Evolutionary conservation across 805 yeast genomes (phyloP).

Genomic region (Candida michaelii): DNA sequence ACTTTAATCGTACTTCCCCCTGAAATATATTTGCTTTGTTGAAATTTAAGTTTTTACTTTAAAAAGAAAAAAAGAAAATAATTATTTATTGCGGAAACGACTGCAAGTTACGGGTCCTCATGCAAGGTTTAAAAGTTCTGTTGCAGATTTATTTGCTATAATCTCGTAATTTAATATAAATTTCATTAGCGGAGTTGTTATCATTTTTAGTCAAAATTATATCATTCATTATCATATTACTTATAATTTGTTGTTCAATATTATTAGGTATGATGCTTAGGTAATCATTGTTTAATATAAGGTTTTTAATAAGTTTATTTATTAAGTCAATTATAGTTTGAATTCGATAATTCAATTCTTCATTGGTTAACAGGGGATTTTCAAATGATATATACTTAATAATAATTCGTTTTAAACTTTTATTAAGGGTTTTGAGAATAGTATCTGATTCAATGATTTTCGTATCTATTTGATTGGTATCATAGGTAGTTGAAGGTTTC

Average conservation of each 20-base stretch:
- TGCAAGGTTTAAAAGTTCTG: not conserved
- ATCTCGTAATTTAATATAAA: constrained; percentile 7
- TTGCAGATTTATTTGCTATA: constrained; percentile 1
- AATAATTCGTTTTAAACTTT: constrained; percentile 3
- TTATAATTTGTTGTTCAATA: constrained; percentile 6
- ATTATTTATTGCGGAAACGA: too few species aligned
- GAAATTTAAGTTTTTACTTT: not conserved
- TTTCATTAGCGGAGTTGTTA: not conserved
- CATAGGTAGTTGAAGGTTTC: not conserved
- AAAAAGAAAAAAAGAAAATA: not conserved
- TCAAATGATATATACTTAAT: constrained; percentile 10
- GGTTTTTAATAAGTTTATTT: constrained; percentile 7
- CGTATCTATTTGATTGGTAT: not conserved
- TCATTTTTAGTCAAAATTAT: constrained; percentile 2
- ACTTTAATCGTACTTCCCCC: not conserved
- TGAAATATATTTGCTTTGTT: not conserved
- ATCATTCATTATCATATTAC: constrained; percentile 9
- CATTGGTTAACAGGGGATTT: not conserved
- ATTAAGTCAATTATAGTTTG: constrained; percentile 4
- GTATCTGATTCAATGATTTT: not conserved
- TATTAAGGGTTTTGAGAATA: constrained; percentile 1
- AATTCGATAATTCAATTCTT: constrained; percentile 5
- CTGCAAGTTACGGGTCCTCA: not conserved
- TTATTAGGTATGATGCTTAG: not conserved
- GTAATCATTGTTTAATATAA: constrained; percentile 3